These are phyloP conservation scores for Apiospora marii DNA, from an alignment of 2,329 filamentous ascomycete species.

Conservation along the genomic window DNA sequence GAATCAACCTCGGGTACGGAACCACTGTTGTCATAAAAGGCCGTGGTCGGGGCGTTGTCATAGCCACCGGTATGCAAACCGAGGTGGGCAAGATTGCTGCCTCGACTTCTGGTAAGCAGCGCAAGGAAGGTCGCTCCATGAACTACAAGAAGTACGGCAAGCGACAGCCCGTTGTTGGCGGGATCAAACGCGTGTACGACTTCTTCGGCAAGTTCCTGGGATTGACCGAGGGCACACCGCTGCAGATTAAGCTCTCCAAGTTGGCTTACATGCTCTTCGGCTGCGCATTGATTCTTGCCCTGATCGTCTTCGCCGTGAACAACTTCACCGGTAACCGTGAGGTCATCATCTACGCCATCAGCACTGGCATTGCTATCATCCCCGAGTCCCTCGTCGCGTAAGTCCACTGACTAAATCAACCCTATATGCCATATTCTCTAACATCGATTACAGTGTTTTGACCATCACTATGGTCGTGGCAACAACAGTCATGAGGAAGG, in stretches of 20 bases:
- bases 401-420: slow-evolving; percentile 35
- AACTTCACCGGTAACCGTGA: slow-evolving; percentile 59
- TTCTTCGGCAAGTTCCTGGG: slow-evolving; percentile 66
- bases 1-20: slow-evolving; percentile 78
- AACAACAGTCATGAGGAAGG: slow-evolving; percentile 69
- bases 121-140: slow-evolving; percentile 62
- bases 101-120: slow-evolving; percentile 59
- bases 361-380: slow-evolving; percentile 68
- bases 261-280: slow-evolving; percentile 80
- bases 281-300: slow-evolving; percentile 66
- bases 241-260: slow-evolving; percentile 80
- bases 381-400: slow-evolving; percentile 70
- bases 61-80: slow-evolving; percentile 75
- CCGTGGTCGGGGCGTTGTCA: slow-evolving; percentile 75
- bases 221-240: slow-evolving; percentile 73
- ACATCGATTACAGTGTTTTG: slow-evolving; percentile 54
- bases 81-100: slow-evolving; percentile 75
- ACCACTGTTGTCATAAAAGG: slow-evolving; percentile 78
- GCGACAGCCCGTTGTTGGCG: slow-evolving; percentile 56
- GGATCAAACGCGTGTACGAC: slow-evolving; percentile 56
- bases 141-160: slow-evolving; percentile 62
- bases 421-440: slow-evolving; percentile 24
- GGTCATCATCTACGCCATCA: slow-evolving; percentile 66
- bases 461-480: slow-evolving; percentile 76
- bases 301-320: slow-evolving; percentile 66